Conservation (phyloP, 2,329 filamentous ascomycete species). For the Cryphonectria naterciae region DNA sequence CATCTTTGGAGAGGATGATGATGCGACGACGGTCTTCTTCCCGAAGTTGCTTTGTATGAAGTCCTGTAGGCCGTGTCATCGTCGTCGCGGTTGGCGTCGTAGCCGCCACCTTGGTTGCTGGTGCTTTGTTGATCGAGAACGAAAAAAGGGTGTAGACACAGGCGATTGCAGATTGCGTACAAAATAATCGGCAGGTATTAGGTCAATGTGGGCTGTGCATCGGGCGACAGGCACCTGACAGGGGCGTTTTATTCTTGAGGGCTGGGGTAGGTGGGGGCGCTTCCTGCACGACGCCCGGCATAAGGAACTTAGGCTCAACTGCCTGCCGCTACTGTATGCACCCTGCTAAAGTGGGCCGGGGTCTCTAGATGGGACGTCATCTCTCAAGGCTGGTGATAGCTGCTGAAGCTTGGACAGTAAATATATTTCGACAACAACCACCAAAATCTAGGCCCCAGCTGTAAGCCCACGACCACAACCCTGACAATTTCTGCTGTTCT, state of each 20-base stretch:
- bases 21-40: constrained; percentile 1
- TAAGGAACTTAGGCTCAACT: not conserved
- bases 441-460: not conserved
- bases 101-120: not conserved
- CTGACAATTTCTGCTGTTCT: not conserved
- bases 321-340: not conserved
- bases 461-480: not conserved
- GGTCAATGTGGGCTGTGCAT: not conserved
- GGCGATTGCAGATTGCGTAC: not conserved
- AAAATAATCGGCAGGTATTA: not conserved
- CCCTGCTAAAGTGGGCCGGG: not conserved
- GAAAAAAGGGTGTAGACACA: not conserved
- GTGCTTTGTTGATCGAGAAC: not conserved
- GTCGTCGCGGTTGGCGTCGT: not conserved
- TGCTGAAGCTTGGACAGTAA: not conserved
- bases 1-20: not conserved
- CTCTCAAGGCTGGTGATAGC: not conserved
- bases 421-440: not conserved
- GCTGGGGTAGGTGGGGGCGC: not conserved
- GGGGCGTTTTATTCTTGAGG: not conserved
- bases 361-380: not conserved
- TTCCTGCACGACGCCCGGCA: not conserved
- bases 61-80: not conserved
- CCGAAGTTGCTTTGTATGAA: not conserved
- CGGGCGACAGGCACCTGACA: not conserved